Base-by-base conservation (phyloP, 768 basidiomycete species). In the Lactarius tabidus region DNA sequence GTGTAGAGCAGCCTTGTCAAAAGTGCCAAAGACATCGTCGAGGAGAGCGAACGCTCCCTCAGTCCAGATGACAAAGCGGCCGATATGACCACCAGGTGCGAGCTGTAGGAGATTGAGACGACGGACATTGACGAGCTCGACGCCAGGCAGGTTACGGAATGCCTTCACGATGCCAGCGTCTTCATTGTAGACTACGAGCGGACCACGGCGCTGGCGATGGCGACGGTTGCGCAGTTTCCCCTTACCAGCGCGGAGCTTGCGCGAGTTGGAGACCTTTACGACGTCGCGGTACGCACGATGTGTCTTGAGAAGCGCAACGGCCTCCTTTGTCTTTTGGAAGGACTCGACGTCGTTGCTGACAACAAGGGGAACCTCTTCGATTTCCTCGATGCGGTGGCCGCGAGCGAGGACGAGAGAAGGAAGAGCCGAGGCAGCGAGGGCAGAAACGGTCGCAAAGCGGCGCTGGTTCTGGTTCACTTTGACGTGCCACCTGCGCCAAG, bases 381-480 rank as follows among this genome's bases (percentile, higher is more conserved):
- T 87, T 78, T 94, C 82, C 84, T 98, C 97, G 79, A 99, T 94
- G 77, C 95, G 90, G 85, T 99, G 97, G 55, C 97, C 97, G 72
- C 97, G 95, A 59, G 97, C 97, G 72, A 98, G 93, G 74, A 99
- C 95, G 75, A 99, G 91, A 48, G 96, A 95, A 71, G 94, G 96
- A 67, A 99, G 87, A 53, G 96, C 97, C 59, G 97, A 96, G 3
- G 97, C 97, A 59, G 97, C 97, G 64, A 99, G 87, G 57, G 97
- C 97, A 68, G 97, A 98, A 71, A 98, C 96, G 68, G 92, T 87
- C 62, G 97, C 97, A 78, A 94, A 99, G 70, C 97, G 91, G 77
- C 92, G 92, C 81, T 98, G 95, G 85, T 95, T 96, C 84, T 95
- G 92, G 88, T 95, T 95, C 67, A 98, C 92, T 83, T 98, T 99